Conservation (phyloP, 257 asterid species). For the Solanum rostratum region DNA sequence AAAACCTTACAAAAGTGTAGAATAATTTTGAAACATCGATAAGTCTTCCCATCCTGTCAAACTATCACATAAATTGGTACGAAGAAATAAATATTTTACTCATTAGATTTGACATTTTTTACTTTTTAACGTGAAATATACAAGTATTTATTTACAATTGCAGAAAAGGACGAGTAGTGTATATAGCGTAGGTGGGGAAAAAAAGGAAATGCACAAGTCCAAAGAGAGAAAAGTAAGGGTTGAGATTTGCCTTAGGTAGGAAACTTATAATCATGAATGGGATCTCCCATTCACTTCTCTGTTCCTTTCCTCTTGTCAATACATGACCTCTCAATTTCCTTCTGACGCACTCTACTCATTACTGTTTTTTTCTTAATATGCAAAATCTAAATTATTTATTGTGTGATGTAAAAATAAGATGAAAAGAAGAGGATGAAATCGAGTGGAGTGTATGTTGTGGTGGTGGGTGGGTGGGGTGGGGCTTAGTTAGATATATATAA, state of each 20-base stretch:
- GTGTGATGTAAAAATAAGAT: not conserved
- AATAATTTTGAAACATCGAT: too few relatives aligned
- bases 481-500: too few relatives aligned
- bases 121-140: not conserved
- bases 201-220: not conserved
- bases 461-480: too few relatives aligned
- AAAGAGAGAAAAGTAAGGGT: not conserved
- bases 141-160: not conserved
- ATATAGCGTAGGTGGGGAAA: not conserved
- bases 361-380: not conserved
- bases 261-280: slow-evolving; percentile 1
- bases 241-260: not conserved
- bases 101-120: not conserved
- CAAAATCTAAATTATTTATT: not conserved
- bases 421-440: too few relatives aligned
- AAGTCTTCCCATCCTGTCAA: too few relatives aligned
- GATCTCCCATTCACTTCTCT: not conserved
- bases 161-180: not conserved
- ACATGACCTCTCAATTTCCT: not conserved
- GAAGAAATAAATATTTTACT: not conserved
- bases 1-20: too few relatives aligned
- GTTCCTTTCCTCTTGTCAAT: slow-evolving; percentile 1
- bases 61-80: too few relatives aligned
- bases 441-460: too few relatives aligned
- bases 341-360: not conserved